Percentiles rank a stretch among this genome's conserved stretches.
Evolutionary conservation across 208 protist genomes (phyloP).

Genomic region (Leishmania lainsoni): DNA sequence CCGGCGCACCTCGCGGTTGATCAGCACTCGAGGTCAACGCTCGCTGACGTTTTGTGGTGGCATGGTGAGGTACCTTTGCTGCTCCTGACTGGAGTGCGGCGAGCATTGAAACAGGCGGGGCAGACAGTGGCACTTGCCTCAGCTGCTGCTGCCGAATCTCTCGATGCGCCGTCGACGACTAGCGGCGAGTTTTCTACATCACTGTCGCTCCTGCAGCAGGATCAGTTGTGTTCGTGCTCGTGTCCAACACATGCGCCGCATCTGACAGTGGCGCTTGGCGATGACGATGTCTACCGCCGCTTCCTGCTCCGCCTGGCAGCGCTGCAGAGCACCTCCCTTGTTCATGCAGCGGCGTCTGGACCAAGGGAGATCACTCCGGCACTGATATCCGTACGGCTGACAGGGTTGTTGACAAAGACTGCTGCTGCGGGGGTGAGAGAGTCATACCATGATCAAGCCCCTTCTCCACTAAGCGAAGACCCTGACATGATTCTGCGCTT

Average conservation of each 20-base stretch:
- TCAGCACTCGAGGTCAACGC: not conserved
- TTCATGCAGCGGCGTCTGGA: not conserved
- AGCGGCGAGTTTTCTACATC: not conserved
- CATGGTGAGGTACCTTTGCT: conserved; percentile 41
- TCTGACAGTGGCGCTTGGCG: conserved; percentile 30
- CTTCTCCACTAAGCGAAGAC: not conserved
- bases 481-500: conserved; percentile 36
- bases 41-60: conserved; percentile 58
- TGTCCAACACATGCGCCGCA: not conserved
- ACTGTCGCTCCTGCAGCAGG: not conserved
- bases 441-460: not conserved
- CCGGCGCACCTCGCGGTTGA: not conserved
- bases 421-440: not conserved
- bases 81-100: conserved; percentile 31
- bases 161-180: conserved; percentile 1
- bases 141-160: not conserved
- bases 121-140: not conserved
- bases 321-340: conserved; percentile 2
- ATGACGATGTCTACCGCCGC: conserved; percentile 65
- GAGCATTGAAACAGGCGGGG: conserved; percentile 14
- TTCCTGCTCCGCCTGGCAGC: conserved; percentile 50
- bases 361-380: not conserved
- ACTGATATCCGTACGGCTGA: conserved; percentile 9
- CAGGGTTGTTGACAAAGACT: not conserved
- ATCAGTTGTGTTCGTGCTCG: not conserved